Percentiles rank a stretch among this genome's conserved stretches.
phyloP scores from a whole-genome alignment of 306 rosid genomes.

The Dalbergia cultrata region DNA sequence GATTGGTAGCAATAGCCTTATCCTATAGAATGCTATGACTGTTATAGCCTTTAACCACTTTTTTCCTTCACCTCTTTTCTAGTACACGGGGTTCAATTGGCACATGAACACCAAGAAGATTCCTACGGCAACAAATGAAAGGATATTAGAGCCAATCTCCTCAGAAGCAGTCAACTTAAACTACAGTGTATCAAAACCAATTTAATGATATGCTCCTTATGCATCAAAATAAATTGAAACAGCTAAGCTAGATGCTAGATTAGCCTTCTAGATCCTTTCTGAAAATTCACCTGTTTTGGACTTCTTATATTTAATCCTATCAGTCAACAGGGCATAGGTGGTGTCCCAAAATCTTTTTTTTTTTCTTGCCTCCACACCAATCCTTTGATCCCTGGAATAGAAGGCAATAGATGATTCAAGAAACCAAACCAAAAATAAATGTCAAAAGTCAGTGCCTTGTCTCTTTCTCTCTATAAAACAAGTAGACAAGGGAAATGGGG shows the following conservation, averaged over 20 bases:
- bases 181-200: not conserved
- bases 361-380: conserved; percentile 49
- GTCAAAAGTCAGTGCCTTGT: conserved; percentile 47
- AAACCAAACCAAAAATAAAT: conserved; percentile 41
- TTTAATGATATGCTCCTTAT: conserved; percentile 8
- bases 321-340: conserved; percentile 30
- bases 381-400: conserved; percentile 49
- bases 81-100: conserved; percentile 42
- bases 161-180: conserved; percentile 32
- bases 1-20: conserved; percentile 47
- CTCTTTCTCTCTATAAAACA: conserved; percentile 45
- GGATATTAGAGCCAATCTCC: conserved; percentile 23
- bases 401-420: conserved; percentile 53
- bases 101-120: conserved; percentile 27
- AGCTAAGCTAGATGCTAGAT: conserved; percentile 39
- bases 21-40: conserved; percentile 43
- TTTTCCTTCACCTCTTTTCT: conserved; percentile 32
- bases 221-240: conserved; percentile 36
- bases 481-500: conserved; percentile 53
- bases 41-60: not conserved
- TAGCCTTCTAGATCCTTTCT: conserved; percentile 42
- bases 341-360: conserved; percentile 48
- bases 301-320: conserved; percentile 21
- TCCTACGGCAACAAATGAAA: conserved; percentile 33
- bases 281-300: conserved; percentile 45